Evolutionary conservation across 2,329 filamentous ascomycete genomes (phyloP).

Genomic region (Knufia petricola): DNA sequence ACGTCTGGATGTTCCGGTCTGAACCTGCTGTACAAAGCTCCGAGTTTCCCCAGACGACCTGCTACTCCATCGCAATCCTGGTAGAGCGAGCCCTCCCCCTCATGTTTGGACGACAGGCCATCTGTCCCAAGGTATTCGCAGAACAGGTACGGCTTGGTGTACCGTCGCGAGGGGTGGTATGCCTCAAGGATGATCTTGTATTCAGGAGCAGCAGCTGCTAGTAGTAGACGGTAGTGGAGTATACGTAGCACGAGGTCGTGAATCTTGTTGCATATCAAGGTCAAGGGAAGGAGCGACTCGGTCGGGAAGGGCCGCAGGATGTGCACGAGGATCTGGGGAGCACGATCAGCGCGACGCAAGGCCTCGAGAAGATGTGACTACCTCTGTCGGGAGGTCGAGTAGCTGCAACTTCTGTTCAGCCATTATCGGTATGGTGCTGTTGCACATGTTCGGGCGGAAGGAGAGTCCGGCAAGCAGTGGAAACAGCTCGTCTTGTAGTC

Average conservation of each 20-base stretch:
- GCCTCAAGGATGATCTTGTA: slow-evolving; percentile 68
- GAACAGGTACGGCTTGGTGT: slow-evolving; percentile 58
- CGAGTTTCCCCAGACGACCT: slow-evolving; percentile 40
- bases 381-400: slow-evolving; percentile 28
- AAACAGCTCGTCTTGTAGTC: too few species aligned
- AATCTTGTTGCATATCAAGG: slow-evolving; percentile 53
- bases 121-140: slow-evolving; percentile 60
- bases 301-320: slow-evolving; percentile 43
- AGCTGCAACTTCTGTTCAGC: slow-evolving; percentile 18
- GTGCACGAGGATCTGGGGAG: slow-evolving; percentile 41
- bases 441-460: too few species aligned
- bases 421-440: slow-evolving; percentile 9
- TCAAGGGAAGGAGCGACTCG: slow-evolving; percentile 46
- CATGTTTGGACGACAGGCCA: slow-evolving; percentile 41
- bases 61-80: slow-evolving; percentile 26
- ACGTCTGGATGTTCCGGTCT: slow-evolving; percentile 50
- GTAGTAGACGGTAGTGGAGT: slow-evolving; percentile 53
- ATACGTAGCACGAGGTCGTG: slow-evolving; percentile 54
- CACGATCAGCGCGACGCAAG: background rate
- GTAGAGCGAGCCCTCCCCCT: slow-evolving; percentile 31
- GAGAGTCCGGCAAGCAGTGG: too few species aligned
- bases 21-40: slow-evolving; percentile 60
- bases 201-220: slow-evolving; percentile 48
- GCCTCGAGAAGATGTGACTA: slow-evolving; percentile 12
- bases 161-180: slow-evolving; percentile 61